Percentiles rank a stretch among this genome's conserved stretches.
Conservation (phyloP, 208 protist genomes). For the Leishmania guyanensis region DNA sequence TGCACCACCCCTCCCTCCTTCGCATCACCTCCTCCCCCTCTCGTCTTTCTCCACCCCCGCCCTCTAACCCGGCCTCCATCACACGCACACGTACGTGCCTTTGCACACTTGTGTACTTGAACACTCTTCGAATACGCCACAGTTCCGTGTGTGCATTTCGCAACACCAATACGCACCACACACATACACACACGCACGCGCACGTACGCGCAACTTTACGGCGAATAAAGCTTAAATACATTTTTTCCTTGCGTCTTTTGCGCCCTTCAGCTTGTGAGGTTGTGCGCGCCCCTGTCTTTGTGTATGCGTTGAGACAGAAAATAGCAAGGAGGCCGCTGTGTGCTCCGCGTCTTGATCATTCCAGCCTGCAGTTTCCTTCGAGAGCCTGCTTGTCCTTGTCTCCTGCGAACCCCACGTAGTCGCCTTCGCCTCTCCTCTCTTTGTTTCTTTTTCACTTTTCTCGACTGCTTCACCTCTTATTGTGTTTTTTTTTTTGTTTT, state of each 20-base stretch:
- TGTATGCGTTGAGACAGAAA: not conserved
- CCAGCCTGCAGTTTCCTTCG: not conserved
- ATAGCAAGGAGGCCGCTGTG: not conserved
- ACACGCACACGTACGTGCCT: conserved; percentile 16
- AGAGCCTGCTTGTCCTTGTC: not conserved
- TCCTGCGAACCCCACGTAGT: not conserved
- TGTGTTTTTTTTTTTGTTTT: too few species aligned
- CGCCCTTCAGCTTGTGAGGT: too few species aligned
- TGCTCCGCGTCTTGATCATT: not conserved
- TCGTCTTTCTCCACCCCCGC: not conserved
- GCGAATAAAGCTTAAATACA: not conserved
- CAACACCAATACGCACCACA: not conserved
- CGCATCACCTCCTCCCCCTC: not conserved
- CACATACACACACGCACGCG: not conserved
- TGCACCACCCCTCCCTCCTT: not conserved
- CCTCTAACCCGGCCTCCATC: not conserved
- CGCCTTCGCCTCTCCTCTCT: not conserved
- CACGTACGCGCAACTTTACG: not conserved
- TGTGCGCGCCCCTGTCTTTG: not conserved
- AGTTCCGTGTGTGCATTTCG: conserved; percentile 9
- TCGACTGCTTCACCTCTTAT: conserved; percentile 1
- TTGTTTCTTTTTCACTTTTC: not conserved
- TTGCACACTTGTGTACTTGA: conserved; percentile 1
- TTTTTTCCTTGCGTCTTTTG: not conserved
- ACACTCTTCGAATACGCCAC: not conserved